These are phyloP conservation scores for Parasarocladium wereldwijsianum DNA, from an alignment of 2,329 filamentous ascomycete genomes.

Conservation along the genomic window DNA sequence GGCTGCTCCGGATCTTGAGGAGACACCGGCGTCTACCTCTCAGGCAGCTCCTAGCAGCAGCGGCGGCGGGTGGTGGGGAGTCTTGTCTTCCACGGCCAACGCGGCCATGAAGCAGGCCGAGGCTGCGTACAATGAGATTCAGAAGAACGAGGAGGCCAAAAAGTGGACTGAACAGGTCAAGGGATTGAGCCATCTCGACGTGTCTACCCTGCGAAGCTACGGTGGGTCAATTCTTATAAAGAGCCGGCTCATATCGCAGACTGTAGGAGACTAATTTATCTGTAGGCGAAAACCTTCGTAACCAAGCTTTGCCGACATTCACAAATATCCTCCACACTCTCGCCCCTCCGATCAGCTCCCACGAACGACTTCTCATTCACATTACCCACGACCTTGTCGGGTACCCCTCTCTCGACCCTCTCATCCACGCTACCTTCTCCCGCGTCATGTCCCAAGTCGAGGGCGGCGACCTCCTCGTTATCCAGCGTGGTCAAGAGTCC, in stretches of 20 bases:
- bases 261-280: background rate
- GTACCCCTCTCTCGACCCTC: conserved; percentile 85
- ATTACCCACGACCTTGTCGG: conserved; percentile 91
- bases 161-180: conserved; percentile 90
- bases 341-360: conserved; percentile 88
- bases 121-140: conserved; percentile 83
- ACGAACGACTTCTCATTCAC: conserved; percentile 93
- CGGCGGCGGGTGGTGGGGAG: conserved; percentile 80
- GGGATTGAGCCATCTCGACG: conserved; percentile 47
- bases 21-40: conserved; percentile 24
- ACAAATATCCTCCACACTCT: conserved; percentile 90
- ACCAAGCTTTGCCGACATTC: conserved; percentile 83
- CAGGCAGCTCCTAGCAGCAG: conserved; percentile 14
- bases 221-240: conserved; percentile 12
- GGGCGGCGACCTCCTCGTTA: conserved; percentile 83
- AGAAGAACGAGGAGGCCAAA: conserved; percentile 91
- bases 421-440: conserved; percentile 83
- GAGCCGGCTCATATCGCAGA: background rate
- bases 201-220: conserved; percentile 50
- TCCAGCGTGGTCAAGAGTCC: conserved; percentile 84
- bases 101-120: conserved; percentile 89
- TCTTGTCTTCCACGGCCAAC: conserved; percentile 66
- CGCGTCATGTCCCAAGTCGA: conserved; percentile 99
- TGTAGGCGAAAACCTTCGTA: conserved; percentile 71
- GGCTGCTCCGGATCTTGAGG: background rate